These are phyloP conservation scores for Coemansia sp. DNA, from an alignment of 192 early-diverging fungal genomes.

Conservation along the genomic window DNA sequence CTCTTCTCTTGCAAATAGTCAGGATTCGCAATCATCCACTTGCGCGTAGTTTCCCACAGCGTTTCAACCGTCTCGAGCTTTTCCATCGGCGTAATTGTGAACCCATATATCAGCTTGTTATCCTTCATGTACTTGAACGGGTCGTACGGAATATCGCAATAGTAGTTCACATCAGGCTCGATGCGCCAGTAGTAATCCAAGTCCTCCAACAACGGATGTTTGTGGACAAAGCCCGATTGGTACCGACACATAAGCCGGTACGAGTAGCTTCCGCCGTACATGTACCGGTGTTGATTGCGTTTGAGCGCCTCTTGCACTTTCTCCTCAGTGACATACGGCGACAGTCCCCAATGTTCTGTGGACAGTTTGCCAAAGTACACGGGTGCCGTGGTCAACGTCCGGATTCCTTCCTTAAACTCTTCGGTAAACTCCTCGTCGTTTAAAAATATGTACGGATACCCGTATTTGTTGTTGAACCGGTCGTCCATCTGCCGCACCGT, in stretches of 20 bases:
- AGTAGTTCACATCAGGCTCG: constrained; percentile 73
- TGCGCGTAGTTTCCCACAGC: constrained; percentile 59
- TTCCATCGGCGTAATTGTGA: constrained; percentile 65
- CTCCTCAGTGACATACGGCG: constrained; percentile 41
- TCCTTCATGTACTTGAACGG: constrained; percentile 70
- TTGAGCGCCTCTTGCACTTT: constrained; percentile 33
- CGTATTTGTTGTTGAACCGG: constrained; percentile 67
- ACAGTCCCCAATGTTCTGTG: constrained; percentile 40
- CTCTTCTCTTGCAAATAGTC: constrained; percentile 24
- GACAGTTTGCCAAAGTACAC: constrained; percentile 42
- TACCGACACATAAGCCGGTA: constrained; percentile 76
- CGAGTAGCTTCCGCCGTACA: constrained; percentile 67
- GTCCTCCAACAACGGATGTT: constrained; percentile 58
- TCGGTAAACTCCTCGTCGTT: constrained; percentile 73
- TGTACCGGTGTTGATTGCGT: constrained; percentile 52
- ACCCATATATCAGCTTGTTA: constrained; percentile 67
- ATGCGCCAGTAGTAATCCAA: constrained; percentile 76
- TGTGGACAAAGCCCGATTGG: constrained; percentile 64
- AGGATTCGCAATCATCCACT: constrained; percentile 54
- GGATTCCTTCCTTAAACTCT: constrained; percentile 61
- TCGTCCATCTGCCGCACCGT: constrained; percentile 65
- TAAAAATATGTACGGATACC: constrained; percentile 78
- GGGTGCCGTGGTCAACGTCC: constrained; percentile 37
- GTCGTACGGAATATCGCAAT: constrained; percentile 72
- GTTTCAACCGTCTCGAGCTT: constrained; percentile 59